Evolutionary conservation across 2,329 filamentous ascomycete genomes (phyloP).

Genomic region (Graphium sp.): DNA sequence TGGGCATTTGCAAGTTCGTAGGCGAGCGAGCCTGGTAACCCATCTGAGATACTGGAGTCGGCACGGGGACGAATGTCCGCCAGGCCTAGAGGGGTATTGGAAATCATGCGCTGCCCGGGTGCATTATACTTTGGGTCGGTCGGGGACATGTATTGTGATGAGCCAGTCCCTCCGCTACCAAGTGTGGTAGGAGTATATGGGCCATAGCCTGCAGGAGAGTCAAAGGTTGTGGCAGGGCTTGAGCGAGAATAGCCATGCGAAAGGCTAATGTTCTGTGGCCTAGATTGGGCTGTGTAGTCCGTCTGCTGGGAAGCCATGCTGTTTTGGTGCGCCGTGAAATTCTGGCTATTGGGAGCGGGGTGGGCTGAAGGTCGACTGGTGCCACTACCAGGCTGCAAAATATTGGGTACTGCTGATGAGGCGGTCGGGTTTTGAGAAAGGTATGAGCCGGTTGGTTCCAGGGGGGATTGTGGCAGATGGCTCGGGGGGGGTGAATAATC

Average conservation of each 20-base stretch:
- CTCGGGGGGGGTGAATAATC: constrained; percentile 20
- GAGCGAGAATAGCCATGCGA: constrained; percentile 71
- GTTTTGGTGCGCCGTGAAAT: constrained; percentile 1
- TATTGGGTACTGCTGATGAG: constrained; percentile 35
- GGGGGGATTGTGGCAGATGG: constrained; percentile 28
- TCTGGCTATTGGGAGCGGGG: constrained; percentile 18
- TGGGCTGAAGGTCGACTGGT: constrained; percentile 13
- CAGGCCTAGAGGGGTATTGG: constrained; percentile 78
- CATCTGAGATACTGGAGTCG: constrained; percentile 65
- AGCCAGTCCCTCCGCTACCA: constrained; percentile 20
- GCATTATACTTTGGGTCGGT: constrained; percentile 36
- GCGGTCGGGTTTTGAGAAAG: constrained; percentile 20
- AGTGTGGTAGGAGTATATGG: constrained; percentile 50
- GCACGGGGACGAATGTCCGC: constrained; percentile 81
- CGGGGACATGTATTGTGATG: constrained; percentile 49
- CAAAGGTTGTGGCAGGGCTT: constrained; percentile 52
- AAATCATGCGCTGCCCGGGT: constrained; percentile 43
- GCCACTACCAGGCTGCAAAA: constrained; percentile 38
- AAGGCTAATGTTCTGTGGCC: constrained; percentile 45
- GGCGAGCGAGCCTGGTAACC: constrained; percentile 40
- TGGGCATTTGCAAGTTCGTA: constrained; percentile 51
- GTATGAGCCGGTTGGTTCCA: constrained; percentile 16
- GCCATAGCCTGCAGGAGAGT: constrained; percentile 33
- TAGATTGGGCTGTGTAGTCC: constrained; percentile 47
- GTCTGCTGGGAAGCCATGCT: constrained; percentile 10